Evolutionary conservation across 2,329 filamentous ascomycete genomes (phyloP), one percentile per base, ranked within the genome.

Genomic region (Pseudogymnoascus sp.): DNA sequence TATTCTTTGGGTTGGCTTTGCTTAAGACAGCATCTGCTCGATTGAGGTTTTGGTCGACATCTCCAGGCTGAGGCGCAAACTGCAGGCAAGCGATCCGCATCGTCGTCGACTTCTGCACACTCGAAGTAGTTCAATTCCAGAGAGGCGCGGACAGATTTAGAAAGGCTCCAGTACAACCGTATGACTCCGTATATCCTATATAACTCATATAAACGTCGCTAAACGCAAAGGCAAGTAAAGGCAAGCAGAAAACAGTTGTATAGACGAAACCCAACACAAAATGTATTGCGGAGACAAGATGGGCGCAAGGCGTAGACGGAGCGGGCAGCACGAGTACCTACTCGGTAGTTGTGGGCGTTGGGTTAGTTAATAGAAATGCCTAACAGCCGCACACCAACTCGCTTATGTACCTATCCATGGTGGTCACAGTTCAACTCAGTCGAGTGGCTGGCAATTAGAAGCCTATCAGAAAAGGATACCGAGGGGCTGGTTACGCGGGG

Each of bases 81-180:
- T 93, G 88, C 9, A 91, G 75, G 62, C 86, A 88, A 0, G 78
- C 88, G 41, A 90, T 83, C 68, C 81, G 84, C 86, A 88, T 88
- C n/a, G 65, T 76, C 28, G 61, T 14, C 16, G 18, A 14, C 20
- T 36, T 7, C 20, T 38, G 4, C 6, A 57, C 18, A 41, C 38
- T 22, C 18, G 18, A 41, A 22, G 20, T 22, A 22, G 20, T 22
- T 28, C 12, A 47, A n/a, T 6, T 47, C 38, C 18, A 47, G 20
- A 28, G 20, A 4, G 20, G 20, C 20, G 20, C 20, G 4, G 4
- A 22, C 6, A 14, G 18, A n/a, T 47, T 25, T 9, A n/a, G 41
- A n/a, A 47, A 6, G 20, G 25, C 22, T n/a, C 11, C 11, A 25
- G 39, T 25, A 43, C 39, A 43, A 3, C 39, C 12, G 11, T 14